Conservation (phyloP, 371 early-diverging fungal species). For the Mucor sp. region DNA sequence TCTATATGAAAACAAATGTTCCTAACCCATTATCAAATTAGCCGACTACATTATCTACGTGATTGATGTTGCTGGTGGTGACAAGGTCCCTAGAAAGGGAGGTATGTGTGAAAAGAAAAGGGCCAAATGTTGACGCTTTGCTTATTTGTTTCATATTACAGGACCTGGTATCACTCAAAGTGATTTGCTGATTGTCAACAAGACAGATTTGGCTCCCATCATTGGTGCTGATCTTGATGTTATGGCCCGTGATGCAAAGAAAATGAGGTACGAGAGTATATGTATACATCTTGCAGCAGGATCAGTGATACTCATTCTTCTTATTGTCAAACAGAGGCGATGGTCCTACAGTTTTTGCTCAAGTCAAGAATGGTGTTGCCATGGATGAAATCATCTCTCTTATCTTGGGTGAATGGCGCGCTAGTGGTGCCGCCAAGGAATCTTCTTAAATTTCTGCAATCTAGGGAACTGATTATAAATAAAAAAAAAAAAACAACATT, state of each 20-base stretch:
- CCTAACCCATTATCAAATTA: conserved; percentile 23
- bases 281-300: not conserved
- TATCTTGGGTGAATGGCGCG: conserved; percentile 78
- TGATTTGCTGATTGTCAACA: conserved; percentile 92
- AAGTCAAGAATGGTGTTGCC: conserved; percentile 87
- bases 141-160: conserved; percentile 7
- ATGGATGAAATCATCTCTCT: conserved; percentile 80
- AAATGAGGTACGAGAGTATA: conserved; percentile 66
- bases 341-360: conserved; percentile 84
- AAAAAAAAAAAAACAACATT: too few species aligned
- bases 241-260: conserved; percentile 90
- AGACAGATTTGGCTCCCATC: conserved; percentile 88
- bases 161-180: conserved; percentile 94
- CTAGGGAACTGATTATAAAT: too few species aligned
- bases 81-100: conserved; percentile 89
- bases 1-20: conserved; percentile 3
- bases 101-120: conserved; percentile 25
- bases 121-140: not conserved
- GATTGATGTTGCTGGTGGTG: conserved; percentile 95
- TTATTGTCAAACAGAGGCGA: conserved; percentile 44
- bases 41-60: conserved; percentile 97
- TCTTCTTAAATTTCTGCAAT: not conserved
- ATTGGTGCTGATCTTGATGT: conserved; percentile 90
- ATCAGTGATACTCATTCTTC: not conserved
- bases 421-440: conserved; percentile 57